Conservation (phyloP, 257 asterid species). For the Solanum megistacrolobum region DNA sequence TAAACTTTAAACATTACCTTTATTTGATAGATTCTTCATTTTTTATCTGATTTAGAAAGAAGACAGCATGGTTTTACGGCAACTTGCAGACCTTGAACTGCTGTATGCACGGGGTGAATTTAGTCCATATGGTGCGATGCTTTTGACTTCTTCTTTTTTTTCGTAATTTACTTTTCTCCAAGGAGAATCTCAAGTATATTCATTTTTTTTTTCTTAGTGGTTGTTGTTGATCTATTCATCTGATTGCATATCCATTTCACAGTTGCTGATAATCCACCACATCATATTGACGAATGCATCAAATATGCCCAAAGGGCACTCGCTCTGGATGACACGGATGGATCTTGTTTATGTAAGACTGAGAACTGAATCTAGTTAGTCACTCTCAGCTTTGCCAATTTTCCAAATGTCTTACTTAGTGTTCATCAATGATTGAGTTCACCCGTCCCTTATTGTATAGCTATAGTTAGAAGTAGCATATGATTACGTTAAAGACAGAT, state of each 20-base stretch:
- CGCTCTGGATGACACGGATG: background rate
- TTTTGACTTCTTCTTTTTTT: background rate
- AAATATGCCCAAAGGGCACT: slow-evolving; percentile 56
- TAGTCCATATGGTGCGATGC: background rate
- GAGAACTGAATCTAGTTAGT: background rate
- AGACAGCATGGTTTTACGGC: background rate
- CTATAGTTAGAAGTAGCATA: background rate
- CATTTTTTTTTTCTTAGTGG: background rate
- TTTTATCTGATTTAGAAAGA: background rate
- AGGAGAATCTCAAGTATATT: background rate
- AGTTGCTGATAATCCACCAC: slow-evolving; percentile 58
- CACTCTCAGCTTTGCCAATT: background rate
- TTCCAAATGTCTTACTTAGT: background rate
- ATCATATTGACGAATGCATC: slow-evolving; percentile 67
- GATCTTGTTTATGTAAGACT: background rate
- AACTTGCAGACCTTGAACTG: background rate
- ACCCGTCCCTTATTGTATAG: background rate
- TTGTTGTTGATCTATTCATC: too few species aligned
- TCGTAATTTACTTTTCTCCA: background rate
- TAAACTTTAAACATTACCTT: background rate
- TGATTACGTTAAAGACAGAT: background rate
- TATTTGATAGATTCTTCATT: background rate
- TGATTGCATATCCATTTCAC: slow-evolving; percentile 7
- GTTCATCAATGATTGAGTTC: background rate
- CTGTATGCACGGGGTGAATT: background rate